phyloP scores from a whole-genome alignment of 345 rosid species.

The Arabidopsis suecica region DNA sequence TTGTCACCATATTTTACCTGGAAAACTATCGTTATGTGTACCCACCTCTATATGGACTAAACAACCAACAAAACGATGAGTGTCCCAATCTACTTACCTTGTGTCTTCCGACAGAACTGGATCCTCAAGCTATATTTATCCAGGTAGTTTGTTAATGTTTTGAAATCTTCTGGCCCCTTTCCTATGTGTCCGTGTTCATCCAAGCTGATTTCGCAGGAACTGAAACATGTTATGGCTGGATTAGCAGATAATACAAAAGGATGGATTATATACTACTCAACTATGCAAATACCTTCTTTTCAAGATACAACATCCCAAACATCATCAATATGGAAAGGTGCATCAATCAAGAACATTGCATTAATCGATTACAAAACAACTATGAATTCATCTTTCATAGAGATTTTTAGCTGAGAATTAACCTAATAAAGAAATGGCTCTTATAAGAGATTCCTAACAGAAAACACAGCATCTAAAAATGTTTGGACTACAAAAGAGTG shows the following conservation, averaged over 20 bases:
- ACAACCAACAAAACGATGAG: neutral
- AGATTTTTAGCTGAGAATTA: neutral
- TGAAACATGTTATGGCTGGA: neutral
- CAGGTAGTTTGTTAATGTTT: neutral
- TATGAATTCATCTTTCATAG: constrained; percentile 8
- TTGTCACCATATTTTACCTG: constrained; percentile 1
- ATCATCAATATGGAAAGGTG: constrained; percentile 9
- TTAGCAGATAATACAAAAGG: neutral
- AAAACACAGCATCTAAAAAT: neutral
- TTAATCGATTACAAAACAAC: neutral
- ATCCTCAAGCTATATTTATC: constrained; percentile 3
- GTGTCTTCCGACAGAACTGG: neutral
- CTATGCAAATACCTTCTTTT: neutral
- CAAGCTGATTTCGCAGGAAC: constrained; percentile 10
- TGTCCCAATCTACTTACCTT: constrained; percentile 13
- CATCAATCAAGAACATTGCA: neutral
- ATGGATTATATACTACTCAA: neutral
- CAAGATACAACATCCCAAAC: neutral
- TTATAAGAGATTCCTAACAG: neutral
- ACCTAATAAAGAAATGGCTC: neutral
- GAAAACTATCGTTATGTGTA: neutral
- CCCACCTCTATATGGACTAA: neutral
- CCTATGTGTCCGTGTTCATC: neutral
- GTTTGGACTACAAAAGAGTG: neutral
- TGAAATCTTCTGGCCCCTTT: neutral